phyloP scores from a whole-genome alignment of 495 filamentous ascomycete species.

The Aspergillus ellipticus region DNA sequence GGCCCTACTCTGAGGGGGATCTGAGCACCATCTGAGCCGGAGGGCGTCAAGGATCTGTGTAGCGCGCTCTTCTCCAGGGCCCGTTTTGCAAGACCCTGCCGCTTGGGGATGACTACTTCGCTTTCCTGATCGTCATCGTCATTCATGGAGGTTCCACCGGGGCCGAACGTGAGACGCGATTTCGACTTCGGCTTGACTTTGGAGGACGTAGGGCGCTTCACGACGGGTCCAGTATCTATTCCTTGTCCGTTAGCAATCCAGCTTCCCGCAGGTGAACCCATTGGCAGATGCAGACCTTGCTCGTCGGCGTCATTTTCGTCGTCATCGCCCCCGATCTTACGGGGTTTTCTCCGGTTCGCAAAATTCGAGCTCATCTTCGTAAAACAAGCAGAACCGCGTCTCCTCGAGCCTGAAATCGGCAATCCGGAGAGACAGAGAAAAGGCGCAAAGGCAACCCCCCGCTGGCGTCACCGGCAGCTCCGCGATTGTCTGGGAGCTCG shows the following conservation, averaged over 20 bases:
- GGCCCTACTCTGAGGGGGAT: slow-evolving; percentile 54
- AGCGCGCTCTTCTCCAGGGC: slow-evolving; percentile 69
- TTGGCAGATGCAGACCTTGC: slow-evolving; percentile 25
- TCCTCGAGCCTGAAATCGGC: too few species aligned
- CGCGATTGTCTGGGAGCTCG: slow-evolving; percentile 17
- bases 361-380: slow-evolving; percentile 61
- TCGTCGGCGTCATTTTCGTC: slow-evolving; percentile 50
- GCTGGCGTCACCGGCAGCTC: slow-evolving; percentile 1
- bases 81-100: slow-evolving; percentile 62
- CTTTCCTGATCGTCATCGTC: slow-evolving; percentile 53
- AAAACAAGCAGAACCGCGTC: neutral
- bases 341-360: slow-evolving; percentile 64
- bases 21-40: slow-evolving; percentile 33
- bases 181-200: slow-evolving; percentile 66
- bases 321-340: slow-evolving; percentile 67
- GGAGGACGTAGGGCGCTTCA: slow-evolving; percentile 36
- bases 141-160: slow-evolving; percentile 52
- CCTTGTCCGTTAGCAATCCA: slow-evolving; percentile 10
- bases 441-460: neutral
- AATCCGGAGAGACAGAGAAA: neutral
- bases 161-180: slow-evolving; percentile 70
- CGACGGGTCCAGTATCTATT: slow-evolving; percentile 31
- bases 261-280: neutral
- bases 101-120: slow-evolving; percentile 65
- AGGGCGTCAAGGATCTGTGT: slow-evolving; percentile 44